Percentiles rank a stretch among this genome's conserved stretches.
phyloP scores from a whole-genome alignment of 768 basidiomycete species.

The Wakefieldia striispora region DNA sequence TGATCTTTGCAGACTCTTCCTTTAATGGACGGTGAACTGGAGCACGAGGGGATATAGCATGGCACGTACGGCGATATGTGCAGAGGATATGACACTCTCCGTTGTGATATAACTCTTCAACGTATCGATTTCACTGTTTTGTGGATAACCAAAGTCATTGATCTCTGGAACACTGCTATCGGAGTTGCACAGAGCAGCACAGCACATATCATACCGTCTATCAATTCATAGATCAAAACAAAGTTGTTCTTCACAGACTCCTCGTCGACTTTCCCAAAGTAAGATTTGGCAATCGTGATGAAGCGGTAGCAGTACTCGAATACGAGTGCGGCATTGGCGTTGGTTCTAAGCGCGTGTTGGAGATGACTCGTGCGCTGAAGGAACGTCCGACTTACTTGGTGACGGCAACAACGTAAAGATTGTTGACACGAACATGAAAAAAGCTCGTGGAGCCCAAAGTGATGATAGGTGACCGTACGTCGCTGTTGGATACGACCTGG shows the following conservation, averaged over 20 bases:
- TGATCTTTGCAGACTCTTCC: constrained; percentile 98
- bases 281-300: constrained; percentile 89
- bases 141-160: constrained; percentile 98
- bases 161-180: constrained; percentile 60
- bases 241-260: constrained; percentile 99
- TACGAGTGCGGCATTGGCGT: constrained; percentile 95
- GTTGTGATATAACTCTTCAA: constrained; percentile 98
- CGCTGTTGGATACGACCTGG: constrained; percentile 97
- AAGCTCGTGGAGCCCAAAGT: constrained; percentile 98
- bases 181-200: constrained; percentile 5
- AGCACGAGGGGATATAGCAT: background rate
- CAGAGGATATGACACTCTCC: constrained; percentile 86
- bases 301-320: constrained; percentile 99
- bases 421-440: constrained; percentile 96
- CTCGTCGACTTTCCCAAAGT: constrained; percentile 98
- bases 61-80: constrained; percentile 71
- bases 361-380: background rate
- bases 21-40: constrained; percentile 29
- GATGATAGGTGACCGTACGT: constrained; percentile 95
- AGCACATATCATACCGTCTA: constrained; percentile 67
- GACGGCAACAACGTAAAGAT: constrained; percentile 92
- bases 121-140: constrained; percentile 98
- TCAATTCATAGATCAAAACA: constrained; percentile 94
- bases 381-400: constrained; percentile 69
- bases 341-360: constrained; percentile 56